These are phyloP conservation scores for Eutrema heterophyllum DNA, from an alignment of 345 rosid species.

Conservation along the genomic window DNA sequence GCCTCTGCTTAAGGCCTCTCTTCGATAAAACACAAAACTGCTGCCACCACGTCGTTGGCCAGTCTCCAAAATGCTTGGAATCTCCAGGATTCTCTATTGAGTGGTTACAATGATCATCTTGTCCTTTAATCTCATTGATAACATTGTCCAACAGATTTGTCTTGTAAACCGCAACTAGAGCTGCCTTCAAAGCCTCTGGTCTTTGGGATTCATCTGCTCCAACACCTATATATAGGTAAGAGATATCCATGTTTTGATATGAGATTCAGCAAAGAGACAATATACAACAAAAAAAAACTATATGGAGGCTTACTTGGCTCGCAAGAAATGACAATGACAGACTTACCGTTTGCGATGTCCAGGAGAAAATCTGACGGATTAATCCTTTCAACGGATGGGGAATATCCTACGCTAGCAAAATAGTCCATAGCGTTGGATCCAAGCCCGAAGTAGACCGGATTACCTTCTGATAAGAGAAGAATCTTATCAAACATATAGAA, in stretches of 20 bases:
- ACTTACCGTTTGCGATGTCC: slow-evolving; percentile 90
- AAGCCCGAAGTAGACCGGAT: slow-evolving; percentile 54
- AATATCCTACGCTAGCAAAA: slow-evolving; percentile 56
- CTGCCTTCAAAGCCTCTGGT: slow-evolving; percentile 32
- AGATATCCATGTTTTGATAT: not conserved
- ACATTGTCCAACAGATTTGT: slow-evolving; percentile 30
- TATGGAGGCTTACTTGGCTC: not conserved
- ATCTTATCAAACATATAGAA: slow-evolving; percentile 86
- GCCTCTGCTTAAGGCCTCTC: slow-evolving; percentile 76
- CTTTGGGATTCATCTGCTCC: slow-evolving; percentile 33
- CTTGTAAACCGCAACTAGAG: slow-evolving; percentile 37
- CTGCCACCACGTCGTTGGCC: slow-evolving; percentile 84
- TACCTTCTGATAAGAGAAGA: slow-evolving; percentile 76
- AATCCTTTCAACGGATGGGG: slow-evolving; percentile 45
- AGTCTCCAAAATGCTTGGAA: slow-evolving; percentile 40
- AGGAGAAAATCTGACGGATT: slow-evolving; percentile 91
- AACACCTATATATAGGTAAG: slow-evolving; percentile 34
- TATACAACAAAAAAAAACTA: not conserved
- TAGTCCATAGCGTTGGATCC: slow-evolving; percentile 64
- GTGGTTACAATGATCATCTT: slow-evolving; percentile 2
- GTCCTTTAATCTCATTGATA: slow-evolving; percentile 32
- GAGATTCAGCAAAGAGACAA: not conserved
- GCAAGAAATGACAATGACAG: slow-evolving; percentile 14
- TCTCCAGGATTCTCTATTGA: slow-evolving; percentile 6
- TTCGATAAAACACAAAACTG: slow-evolving; percentile 65